These are phyloP conservation scores for Sarocladium brachiariae DNA, from an alignment of 2,329 filamentous ascomycete species.

Conservation along the genomic window DNA sequence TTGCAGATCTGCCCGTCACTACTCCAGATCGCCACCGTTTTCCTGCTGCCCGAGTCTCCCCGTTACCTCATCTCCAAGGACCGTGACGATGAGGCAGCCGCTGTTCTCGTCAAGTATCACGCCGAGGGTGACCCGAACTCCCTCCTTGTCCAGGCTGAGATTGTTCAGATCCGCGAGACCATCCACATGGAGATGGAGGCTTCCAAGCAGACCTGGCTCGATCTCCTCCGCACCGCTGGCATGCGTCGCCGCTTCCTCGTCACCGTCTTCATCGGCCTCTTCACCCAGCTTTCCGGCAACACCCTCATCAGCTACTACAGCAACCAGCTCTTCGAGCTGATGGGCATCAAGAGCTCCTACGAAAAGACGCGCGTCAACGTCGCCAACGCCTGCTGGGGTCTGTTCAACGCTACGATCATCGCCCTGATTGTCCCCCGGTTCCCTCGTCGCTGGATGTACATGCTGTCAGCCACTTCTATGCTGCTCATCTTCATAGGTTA, in stretches of 20 bases:
- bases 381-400: constrained; percentile 35
- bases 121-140: constrained; percentile 37
- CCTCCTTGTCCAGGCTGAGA: constrained; percentile 40
- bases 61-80: constrained; percentile 26
- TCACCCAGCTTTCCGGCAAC: constrained; percentile 49
- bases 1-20: constrained; percentile 36
- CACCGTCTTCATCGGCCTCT: constrained; percentile 42
- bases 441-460: constrained; percentile 41
- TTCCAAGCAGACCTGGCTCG: constrained; percentile 45
- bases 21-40: constrained; percentile 31
- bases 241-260: constrained; percentile 44
- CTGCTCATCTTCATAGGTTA: constrained; percentile 44
- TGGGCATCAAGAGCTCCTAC: constrained; percentile 32
- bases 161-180: constrained; percentile 42
- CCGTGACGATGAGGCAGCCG: constrained; percentile 36
- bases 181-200: constrained; percentile 32
- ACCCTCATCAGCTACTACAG: constrained; percentile 32
- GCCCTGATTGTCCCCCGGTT: constrained; percentile 40
- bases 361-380: constrained; percentile 41
- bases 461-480: constrained; percentile 42
- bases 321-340: constrained; percentile 40
- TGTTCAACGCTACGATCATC: constrained; percentile 34
- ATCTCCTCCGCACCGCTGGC: constrained; percentile 43
- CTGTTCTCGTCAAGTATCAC: constrained; percentile 41
- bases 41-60: constrained; percentile 41